phyloP scores from a whole-genome alignment of 2,329 filamentous ascomycete genomes.

The Mariannaea elegans region DNA sequence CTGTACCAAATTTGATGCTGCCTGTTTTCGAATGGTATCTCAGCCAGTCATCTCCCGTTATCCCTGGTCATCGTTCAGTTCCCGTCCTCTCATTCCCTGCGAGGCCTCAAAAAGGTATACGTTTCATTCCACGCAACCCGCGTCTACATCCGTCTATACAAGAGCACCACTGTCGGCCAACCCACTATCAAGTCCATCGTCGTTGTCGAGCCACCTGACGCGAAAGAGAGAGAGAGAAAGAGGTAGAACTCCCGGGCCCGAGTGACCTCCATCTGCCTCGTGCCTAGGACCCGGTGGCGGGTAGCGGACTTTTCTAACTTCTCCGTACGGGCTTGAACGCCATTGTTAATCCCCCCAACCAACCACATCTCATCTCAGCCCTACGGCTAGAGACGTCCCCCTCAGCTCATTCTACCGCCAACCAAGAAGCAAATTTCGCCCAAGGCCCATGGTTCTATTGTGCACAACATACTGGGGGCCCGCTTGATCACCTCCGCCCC shows the following conservation, averaged over 20 bases:
- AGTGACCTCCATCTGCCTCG: slow-evolving; percentile 1
- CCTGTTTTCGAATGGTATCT: too few species aligned
- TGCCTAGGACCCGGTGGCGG: not conserved
- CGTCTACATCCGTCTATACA: not conserved
- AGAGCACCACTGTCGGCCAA: not conserved
- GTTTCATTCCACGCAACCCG: not conserved
- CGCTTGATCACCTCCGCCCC: not conserved
- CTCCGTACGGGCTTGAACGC: slow-evolving; percentile 16
- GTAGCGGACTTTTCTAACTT: not conserved
- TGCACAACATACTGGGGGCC: not conserved
- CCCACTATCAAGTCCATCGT: not conserved
- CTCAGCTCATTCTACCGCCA: not conserved
- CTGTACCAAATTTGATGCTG: too few species aligned
- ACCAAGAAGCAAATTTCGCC: not conserved
- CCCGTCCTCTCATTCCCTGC: not conserved
- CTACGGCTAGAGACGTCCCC: slow-evolving; percentile 14
- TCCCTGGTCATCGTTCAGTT: too few species aligned
- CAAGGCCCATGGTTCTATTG: not conserved
- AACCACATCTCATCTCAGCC: slow-evolving; percentile 18
- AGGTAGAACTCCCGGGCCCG: slow-evolving; percentile 1
- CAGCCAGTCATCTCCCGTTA: too few species aligned
- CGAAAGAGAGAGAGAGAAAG: not conserved
- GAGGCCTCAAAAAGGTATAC: not conserved
- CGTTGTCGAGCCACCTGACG: not conserved
- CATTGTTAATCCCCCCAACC: not conserved